phyloP scores from a whole-genome alignment of 169 alveolate genomes.

The Eimeria acervulina region DNA sequence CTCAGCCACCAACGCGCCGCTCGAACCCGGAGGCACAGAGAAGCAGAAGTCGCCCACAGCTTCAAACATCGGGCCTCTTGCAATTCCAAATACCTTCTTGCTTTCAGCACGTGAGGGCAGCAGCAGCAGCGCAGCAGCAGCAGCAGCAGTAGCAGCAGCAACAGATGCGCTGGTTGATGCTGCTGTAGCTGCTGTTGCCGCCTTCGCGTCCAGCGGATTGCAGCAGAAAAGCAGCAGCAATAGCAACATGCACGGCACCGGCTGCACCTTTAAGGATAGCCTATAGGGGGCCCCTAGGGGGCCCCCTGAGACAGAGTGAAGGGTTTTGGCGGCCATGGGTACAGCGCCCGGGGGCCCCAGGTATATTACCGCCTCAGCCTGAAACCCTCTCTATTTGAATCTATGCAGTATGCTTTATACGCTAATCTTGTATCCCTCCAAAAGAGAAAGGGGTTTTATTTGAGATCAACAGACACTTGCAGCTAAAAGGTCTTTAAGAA shows the following conservation, averaged over 20 bases:
- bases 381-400: too few species aligned
- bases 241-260: neutral
- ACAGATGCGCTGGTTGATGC: neutral
- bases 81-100: slow-evolving; percentile 65
- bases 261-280: neutral
- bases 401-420: too few species aligned
- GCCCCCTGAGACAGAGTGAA: neutral
- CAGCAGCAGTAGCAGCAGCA: slow-evolving; percentile 27
- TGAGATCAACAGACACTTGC: too few species aligned
- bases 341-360: too few species aligned
- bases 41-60: slow-evolving; percentile 77
- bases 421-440: too few species aligned
- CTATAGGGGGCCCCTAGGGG: slow-evolving; percentile 7
- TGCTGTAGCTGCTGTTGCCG: slow-evolving; percentile 1
- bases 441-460: too few species aligned
- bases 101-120: neutral
- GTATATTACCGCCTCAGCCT: too few species aligned
- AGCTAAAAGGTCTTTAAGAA: too few species aligned
- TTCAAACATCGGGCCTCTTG: slow-evolving; percentile 33
- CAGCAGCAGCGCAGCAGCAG: slow-evolving; percentile 2
- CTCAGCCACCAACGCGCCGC: slow-evolving; percentile 66
- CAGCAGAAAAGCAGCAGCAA: neutral
- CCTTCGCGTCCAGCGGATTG: neutral
- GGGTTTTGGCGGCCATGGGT: neutral
- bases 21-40: slow-evolving; percentile 52